Evolutionary conservation across 2,329 filamentous ascomycete genomes (phyloP).

Genomic region (Ophiocordyceps sinensis): DNA sequence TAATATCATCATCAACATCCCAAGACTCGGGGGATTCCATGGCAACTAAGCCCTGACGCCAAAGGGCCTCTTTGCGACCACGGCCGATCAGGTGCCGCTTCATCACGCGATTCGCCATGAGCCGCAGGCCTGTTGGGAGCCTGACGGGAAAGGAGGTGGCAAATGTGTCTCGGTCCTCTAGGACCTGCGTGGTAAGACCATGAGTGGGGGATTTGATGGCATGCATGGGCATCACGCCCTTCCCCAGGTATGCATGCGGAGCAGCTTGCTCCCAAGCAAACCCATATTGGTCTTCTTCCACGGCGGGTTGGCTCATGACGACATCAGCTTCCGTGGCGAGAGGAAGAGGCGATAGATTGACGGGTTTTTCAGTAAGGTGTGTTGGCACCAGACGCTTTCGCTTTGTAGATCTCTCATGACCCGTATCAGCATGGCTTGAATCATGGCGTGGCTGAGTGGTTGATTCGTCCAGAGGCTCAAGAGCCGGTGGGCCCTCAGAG

Average conservation of each 20-base stretch:
- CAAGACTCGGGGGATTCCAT: slow-evolving; percentile 7
- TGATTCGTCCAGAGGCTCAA: background rate
- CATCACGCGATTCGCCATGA: slow-evolving; percentile 27
- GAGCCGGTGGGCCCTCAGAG: no score
- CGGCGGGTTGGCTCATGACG: background rate
- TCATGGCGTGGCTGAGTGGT: background rate
- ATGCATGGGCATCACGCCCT: slow-evolving; percentile 11
- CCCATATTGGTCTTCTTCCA: background rate
- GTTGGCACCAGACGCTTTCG: slow-evolving; percentile 13
- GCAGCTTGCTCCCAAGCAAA: slow-evolving; percentile 9
- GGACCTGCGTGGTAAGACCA: slow-evolving; percentile 9
- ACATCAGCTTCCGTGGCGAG: slow-evolving; percentile 3
- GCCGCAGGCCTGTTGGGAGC: slow-evolving; percentile 27
- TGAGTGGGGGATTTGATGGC: slow-evolving; percentile 10
- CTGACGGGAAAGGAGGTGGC: slow-evolving; percentile 8
- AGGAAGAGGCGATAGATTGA: slow-evolving; percentile 1
- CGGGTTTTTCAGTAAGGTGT: slow-evolving; percentile 6
- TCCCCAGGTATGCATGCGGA: slow-evolving; percentile 20
- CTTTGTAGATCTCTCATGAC: slow-evolving; percentile 8
- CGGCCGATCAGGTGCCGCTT: slow-evolving; percentile 23
- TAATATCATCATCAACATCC: slow-evolving; percentile 22
- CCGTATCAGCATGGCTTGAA: background rate
- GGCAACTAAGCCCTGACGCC: slow-evolving; percentile 3
- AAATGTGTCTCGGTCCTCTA: slow-evolving; percentile 12
- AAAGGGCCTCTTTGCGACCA: slow-evolving; percentile 5